These are phyloP conservation scores for Aspergillus nanangensis DNA, from an alignment of 495 filamentous ascomycete genomes.

Conservation along the genomic window DNA sequence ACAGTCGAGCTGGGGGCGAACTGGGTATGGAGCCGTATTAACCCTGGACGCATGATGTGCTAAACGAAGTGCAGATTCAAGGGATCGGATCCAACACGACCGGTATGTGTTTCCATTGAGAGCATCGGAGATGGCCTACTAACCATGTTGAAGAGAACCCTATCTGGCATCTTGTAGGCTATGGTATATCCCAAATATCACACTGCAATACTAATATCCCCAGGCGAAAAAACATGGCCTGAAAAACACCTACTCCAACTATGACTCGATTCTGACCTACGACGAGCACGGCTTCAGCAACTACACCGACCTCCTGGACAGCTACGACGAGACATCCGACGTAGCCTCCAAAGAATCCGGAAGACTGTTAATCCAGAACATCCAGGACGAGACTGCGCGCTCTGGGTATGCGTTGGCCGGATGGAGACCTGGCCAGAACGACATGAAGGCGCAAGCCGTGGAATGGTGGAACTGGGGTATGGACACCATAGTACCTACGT, in stretches of 20 bases:
- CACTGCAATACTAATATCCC: background rate
- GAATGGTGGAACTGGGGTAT: slow-evolving; percentile 61
- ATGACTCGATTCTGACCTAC: slow-evolving; percentile 56
- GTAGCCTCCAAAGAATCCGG: slow-evolving; percentile 53
- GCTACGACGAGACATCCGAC: slow-evolving; percentile 47
- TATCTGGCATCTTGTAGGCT: slow-evolving; percentile 56
- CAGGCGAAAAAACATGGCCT: slow-evolving; percentile 59
- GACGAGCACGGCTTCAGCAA: slow-evolving; percentile 50
- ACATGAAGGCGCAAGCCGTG: slow-evolving; percentile 54
- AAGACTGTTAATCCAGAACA: slow-evolving; percentile 50
- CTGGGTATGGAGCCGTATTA: slow-evolving; percentile 42
- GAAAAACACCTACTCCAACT: slow-evolving; percentile 60
- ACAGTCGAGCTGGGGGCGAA: slow-evolving; percentile 65
- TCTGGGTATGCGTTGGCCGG: slow-evolving; percentile 56
- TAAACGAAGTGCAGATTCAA: slow-evolving; percentile 45
- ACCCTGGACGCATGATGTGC: background rate
- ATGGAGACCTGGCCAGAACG: slow-evolving; percentile 57
- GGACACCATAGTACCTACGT: background rate
- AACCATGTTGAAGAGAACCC: slow-evolving; percentile 53
- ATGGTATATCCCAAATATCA: background rate
- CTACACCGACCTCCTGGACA: slow-evolving; percentile 46
- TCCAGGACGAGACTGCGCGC: slow-evolving; percentile 60
- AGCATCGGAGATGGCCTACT: background rate
- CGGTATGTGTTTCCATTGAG: background rate
- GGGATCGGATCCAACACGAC: slow-evolving; percentile 44